Percentiles rank a stretch among this genome's conserved stretches.
phyloP scores from a whole-genome alignment of 306 rosid genomes.

The Astragalus membranaceus region DNA sequence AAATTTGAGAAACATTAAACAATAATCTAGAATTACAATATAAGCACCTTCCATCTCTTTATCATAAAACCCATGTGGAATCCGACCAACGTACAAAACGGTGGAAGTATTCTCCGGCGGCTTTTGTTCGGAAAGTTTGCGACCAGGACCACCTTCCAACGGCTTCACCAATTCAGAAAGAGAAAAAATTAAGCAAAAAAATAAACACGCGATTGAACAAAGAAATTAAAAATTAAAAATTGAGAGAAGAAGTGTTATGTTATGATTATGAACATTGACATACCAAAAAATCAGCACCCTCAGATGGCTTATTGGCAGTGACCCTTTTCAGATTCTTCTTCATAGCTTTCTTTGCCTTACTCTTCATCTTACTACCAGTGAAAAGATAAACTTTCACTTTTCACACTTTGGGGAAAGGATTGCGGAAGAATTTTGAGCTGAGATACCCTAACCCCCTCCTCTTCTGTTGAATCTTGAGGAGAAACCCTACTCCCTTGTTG shows the following conservation, averaged over 20 bases:
- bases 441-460: too few relatives aligned
- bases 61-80: constrained; percentile 79
- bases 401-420: neutral
- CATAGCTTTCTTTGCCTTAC: constrained; percentile 72
- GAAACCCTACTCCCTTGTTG: too few relatives aligned
- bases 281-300: constrained; percentile 69
- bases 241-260: neutral
- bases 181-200: neutral
- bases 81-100: constrained; percentile 57
- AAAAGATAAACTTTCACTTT: neutral
- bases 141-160: constrained; percentile 69
- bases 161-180: constrained; percentile 33
- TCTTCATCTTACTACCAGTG: constrained; percentile 40
- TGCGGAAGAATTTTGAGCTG: too few relatives aligned
- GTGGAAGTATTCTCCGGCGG: constrained; percentile 37
- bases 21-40: neutral
- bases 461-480: too few relatives aligned
- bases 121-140: constrained; percentile 37
- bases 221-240: too few relatives aligned
- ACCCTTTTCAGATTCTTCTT: constrained; percentile 58
- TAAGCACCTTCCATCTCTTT: constrained; percentile 75
- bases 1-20: neutral
- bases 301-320: constrained; percentile 17
- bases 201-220: neutral
- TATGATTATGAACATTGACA: neutral